These are phyloP conservation scores for Paecilomyces sp. DNA, from an alignment of 2,329 filamentous ascomycete genomes.

Conservation along the genomic window DNA sequence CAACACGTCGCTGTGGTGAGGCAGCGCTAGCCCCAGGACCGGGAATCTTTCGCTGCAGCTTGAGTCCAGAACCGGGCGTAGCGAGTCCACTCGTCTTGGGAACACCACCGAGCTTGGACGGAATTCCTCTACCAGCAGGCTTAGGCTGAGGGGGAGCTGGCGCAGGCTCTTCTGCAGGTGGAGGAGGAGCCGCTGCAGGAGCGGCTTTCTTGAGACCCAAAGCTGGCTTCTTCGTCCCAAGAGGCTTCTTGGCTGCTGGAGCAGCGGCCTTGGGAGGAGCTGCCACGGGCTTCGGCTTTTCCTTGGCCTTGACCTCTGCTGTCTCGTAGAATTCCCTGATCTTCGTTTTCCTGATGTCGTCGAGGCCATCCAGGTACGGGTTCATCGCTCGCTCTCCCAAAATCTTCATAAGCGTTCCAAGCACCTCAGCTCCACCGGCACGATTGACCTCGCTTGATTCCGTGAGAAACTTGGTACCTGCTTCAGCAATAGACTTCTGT, in stretches of 20 bases:
- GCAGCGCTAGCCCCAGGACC: constrained; percentile 30
- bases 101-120: constrained; percentile 41
- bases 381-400: constrained; percentile 95
- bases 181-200: constrained; percentile 35
- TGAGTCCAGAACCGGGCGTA: constrained; percentile 35
- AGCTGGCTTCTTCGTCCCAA: constrained; percentile 46
- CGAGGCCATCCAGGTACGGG: constrained; percentile 80
- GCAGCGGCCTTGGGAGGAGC: constrained; percentile 54
- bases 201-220: constrained; percentile 43
- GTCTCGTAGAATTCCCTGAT: constrained; percentile 86
- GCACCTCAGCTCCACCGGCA: constrained; percentile 81
- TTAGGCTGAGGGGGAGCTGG: constrained; percentile 43
- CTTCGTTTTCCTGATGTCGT: constrained; percentile 92
- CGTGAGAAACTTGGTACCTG: constrained; percentile 78
- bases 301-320: constrained; percentile 80
- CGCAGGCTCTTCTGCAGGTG: constrained; percentile 49
- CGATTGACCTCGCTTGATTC: constrained; percentile 82
- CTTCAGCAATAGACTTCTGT: constrained; percentile 77
- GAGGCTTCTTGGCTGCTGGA: constrained; percentile 50
- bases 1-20: constrained; percentile 37
- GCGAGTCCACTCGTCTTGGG: constrained; percentile 34
- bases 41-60: constrained; percentile 36
- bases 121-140: constrained; percentile 29
- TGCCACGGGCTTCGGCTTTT: constrained; percentile 74
- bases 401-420: constrained; percentile 97